Base-by-base conservation (phyloP, 2,329 filamentous ascomycete genomes). In the Beauveria pseudobassiana region DNA sequence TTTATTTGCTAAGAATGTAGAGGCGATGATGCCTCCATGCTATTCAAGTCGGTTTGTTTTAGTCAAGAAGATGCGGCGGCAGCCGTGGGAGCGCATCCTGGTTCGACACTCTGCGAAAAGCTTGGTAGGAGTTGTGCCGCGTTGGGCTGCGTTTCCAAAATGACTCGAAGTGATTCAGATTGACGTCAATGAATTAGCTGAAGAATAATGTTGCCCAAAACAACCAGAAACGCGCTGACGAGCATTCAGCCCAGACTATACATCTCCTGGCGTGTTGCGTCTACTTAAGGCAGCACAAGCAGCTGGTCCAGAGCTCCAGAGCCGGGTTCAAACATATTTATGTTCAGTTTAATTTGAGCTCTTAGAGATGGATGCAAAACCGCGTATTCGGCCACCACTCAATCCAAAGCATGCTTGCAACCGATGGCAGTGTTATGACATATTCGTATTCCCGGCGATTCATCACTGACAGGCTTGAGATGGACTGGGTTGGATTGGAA, bases 91-190 rank as follows among this genome's bases (percentile, higher is more conserved):
- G 66, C 69, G 62, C 69, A 89, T 87, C 84, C 91, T 90, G 69
- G 82, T 76, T 64, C 83, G 83, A 68, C 82, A 86, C 22, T 77
- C 68, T 63, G 82, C 81, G 72, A 89, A 90, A 77, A 90, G 90
- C 49, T 77, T 77, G 71, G 82, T 86, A 0, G 88, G 88, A 65
- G 91, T 85, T 64, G 88, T 87, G 66, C 88, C 88, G 74, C 91
- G 91, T 24, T 80, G 80, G 62, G 91, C 77, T 6, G 88, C 89
- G 72, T 84, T 90, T 52, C 88, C 88, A 64, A 91, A 63, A 86
- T 86, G n/a, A 86, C 80, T 6, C 81, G 64, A 0, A 83, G 82
- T 71, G 50, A 82, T 78, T 67, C 79, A 72, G n/a, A 82, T 82
- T 65, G 80, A 3, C 43, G 42, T 26, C 59, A 57, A 9, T 65